Base-by-base conservation (phyloP, 257 asterid species). In the Nemophila menziesii region DNA sequence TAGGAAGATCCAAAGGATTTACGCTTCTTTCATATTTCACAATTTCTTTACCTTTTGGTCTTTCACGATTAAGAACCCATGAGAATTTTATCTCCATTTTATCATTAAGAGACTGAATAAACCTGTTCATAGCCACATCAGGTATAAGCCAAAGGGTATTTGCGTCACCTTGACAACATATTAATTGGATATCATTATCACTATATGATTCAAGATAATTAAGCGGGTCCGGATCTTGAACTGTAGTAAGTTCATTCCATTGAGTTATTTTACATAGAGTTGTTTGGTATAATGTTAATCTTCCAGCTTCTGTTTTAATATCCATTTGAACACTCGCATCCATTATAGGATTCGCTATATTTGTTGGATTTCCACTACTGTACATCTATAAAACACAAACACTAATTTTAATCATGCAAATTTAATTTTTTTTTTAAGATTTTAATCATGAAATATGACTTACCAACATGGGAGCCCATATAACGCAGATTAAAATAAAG, bases 381-480 rank as follows among this genome's bases (percentile, higher is more conserved):
- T 90, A 90, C 94, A 85, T 85, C 99, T 90, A 77, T 27, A 64
- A 24, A 50, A 58, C 53, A 58, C 53, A 58, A 61, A 54, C 20
- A 24, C 33, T 38, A 19, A 39, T 49, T 48, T 19, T 22, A 24
- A 16, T 20, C 12, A 49, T 18, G 43, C 11, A 29, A 6, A 41
- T 22, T 20, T n/a, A 15, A 12, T 33, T 11, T 10, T 21, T 3
- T 26, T 12, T 49, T 48, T 46, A 36, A 21, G 15, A 17, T 22
- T 20, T 16, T 38, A 42, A 39, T 16, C n/a, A 33, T 39, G 29
- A 14, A 9, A 11, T 15, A 22, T 16, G 40, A 46, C 92, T 74
- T 58, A 85, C 99, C 92, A 90, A 72, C 96, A 90, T 90, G 49
- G 99, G 99, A 67, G 99, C 94, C 99, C 99, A 90, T 49, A 90